Base-by-base conservation (phyloP, 805 yeast genomes). In the Saccharomycopsis sp. region DNA sequence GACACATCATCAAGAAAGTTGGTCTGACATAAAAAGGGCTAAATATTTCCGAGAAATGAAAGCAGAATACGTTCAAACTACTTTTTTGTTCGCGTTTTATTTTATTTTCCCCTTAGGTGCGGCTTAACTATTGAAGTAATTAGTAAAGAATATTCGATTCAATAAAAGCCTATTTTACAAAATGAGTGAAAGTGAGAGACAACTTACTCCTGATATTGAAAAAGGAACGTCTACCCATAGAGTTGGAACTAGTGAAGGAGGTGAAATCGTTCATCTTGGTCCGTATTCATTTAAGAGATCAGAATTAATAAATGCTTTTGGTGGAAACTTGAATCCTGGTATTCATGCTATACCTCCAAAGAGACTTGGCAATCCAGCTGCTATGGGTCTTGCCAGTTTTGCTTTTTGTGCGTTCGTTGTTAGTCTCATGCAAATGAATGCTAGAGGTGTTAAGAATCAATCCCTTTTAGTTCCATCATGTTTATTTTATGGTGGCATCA, bases 351-450 rank as follows among this genome's bases (percentile, higher is more conserved):
- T 34, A 13, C 50, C 52, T 16, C 50, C 52, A 14, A 28, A 29
- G n/a, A 70, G 71, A 52, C 68, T 79, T 53, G 85, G 75, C 35
- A 79, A 79, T 56, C 82, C 86, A 5, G 80, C 79, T 23, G 82
- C 86, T 4, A 61, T 79, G 37, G 86, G 85, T 4, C 58, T 80
- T 38, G 63, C 71, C 31, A 81, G 74, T 1, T 79, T 79, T 55
- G 79, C 84, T 1, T 56, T 77, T 48, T 75, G 83, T 4, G 77
- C 84, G 3, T 77, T 79, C 57, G 74, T 75, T 3, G 59, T 77
- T 26, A 74, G 81, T 2, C 61, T 79, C 65, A 61, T 61, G 54
- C 78, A 78, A 49, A 71, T 75, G 20, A 63, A 63, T 27, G 80
- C 81, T 4, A 68, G 72, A 57, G 75, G 76, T 38, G 67, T 77